Percentiles rank a stretch among this genome's conserved stretches.
Evolutionary conservation across 2,329 filamentous ascomycete genomes (phyloP).

Genomic region (Emmonsia crescens): DNA sequence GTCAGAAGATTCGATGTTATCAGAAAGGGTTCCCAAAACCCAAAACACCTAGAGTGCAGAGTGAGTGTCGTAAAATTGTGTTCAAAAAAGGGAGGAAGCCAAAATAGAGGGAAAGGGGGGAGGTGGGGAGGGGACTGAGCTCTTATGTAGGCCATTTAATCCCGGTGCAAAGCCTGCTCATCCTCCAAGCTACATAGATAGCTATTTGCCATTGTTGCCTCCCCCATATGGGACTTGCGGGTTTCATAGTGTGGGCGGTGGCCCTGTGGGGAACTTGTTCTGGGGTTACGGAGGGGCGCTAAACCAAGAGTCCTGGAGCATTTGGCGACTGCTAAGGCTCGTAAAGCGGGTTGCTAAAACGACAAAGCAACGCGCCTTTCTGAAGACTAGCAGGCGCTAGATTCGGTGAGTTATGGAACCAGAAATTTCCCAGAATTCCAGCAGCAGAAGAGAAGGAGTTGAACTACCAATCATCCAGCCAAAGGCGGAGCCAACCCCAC

Average conservation of each 20-base stretch:
- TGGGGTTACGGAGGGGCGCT: neutral
- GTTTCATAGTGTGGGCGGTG: neutral
- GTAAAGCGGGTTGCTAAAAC: neutral
- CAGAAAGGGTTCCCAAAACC: neutral
- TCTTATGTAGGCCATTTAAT: constrained; percentile 11
- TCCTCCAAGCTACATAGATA: constrained; percentile 2
- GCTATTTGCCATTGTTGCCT: constrained; percentile 15
- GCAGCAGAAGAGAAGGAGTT: neutral
- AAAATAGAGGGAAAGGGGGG: neutral
- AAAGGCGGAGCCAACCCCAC: neutral
- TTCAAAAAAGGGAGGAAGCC: neutral
- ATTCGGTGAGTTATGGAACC: neutral
- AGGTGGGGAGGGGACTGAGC: constrained; percentile 7
- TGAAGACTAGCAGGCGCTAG: neutral
- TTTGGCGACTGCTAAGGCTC: neutral
- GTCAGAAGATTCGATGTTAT: neutral
- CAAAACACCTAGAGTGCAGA: neutral
- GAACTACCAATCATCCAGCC: neutral
- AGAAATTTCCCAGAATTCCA: constrained; percentile 1
- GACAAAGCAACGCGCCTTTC: neutral
- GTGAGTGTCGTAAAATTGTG: neutral
- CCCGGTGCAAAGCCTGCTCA: constrained; percentile 16
- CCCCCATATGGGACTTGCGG: constrained; percentile 17
- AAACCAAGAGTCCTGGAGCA: neutral
- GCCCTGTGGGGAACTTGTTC: constrained; percentile 2